Percentiles rank a stretch among this genome's conserved stretches.
These are phyloP conservation scores for Corynascus novoguineensis DNA, from an alignment of 495 filamentous ascomycete genomes.

Conservation along the genomic window DNA sequence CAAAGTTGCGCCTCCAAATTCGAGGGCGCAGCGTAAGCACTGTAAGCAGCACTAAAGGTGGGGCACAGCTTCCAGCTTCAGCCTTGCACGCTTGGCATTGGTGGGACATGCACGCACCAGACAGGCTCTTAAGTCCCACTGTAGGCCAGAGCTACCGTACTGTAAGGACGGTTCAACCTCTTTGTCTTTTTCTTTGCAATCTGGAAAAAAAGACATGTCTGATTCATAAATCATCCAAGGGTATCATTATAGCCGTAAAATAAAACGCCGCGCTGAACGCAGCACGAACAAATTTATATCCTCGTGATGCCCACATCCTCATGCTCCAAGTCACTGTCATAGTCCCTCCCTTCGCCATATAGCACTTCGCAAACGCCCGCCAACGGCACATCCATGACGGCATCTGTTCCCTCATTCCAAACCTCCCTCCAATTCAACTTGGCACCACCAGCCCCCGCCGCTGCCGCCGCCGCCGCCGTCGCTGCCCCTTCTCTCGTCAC, in stretches of 20 bases:
- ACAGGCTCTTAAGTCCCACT: too few relatives aligned
- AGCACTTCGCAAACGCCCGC: slow-evolving; percentile 95
- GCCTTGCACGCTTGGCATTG: slow-evolving; percentile 13
- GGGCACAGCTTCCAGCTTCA: slow-evolving; percentile 1
- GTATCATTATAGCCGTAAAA: too few relatives aligned
- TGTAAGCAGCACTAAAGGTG: not conserved
- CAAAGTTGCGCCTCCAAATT: slow-evolving; percentile 21
- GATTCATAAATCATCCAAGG: too few relatives aligned
- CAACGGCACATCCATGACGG: slow-evolving; percentile 93
- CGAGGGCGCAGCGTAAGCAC: slow-evolving; percentile 5
- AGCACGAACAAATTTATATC: slow-evolving; percentile 4
- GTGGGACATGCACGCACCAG: not conserved
- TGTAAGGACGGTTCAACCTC: too few relatives aligned
- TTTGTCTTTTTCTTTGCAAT: too few relatives aligned
- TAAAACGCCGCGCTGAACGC: not conserved
- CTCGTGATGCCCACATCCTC: slow-evolving; percentile 17
- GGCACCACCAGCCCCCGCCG: slow-evolving; percentile 6
- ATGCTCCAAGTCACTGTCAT: slow-evolving; percentile 13
- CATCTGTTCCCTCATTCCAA: slow-evolving; percentile 93
- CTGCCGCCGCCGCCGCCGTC: too few relatives aligned
- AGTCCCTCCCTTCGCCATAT: slow-evolving; percentile 55
- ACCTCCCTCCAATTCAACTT: slow-evolving; percentile 65
- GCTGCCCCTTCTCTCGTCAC: slow-evolving; percentile 40
- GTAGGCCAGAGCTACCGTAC: too few relatives aligned
- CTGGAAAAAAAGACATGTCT: too few relatives aligned